Conservation (phyloP, 257 asterid genomes). For the Leptodermis oblonga region DNA sequence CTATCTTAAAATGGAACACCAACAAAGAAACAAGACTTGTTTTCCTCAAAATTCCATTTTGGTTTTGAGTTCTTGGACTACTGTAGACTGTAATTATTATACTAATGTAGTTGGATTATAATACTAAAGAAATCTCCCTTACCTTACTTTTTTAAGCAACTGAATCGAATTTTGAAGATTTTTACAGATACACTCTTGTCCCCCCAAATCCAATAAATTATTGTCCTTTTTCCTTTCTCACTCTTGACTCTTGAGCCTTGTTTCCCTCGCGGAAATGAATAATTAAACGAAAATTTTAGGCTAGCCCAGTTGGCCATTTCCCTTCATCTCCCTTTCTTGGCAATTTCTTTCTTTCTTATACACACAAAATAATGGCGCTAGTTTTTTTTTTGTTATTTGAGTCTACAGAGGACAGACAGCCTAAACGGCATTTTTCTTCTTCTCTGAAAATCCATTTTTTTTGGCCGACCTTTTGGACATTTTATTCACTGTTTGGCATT, state of each 20-base stretch:
- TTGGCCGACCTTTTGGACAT: not conserved
- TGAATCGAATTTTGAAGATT: slow-evolving; percentile 71
- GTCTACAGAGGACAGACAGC: too few relatives aligned
- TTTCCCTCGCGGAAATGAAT: slow-evolving; percentile 5
- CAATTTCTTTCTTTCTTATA: not conserved
- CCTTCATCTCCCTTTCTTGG: not conserved
- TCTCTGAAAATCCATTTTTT: not conserved
- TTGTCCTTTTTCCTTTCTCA: slow-evolving; percentile 14
- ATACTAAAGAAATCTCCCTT: slow-evolving; percentile 19
- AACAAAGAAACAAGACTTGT: slow-evolving; percentile 17
- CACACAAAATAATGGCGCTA: not conserved
- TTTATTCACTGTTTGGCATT: not conserved
- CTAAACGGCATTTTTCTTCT: not conserved
- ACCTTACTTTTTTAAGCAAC: slow-evolving; percentile 46
- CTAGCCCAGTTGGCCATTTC: slow-evolving; percentile 8
- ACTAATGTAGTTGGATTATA: slow-evolving; percentile 8
- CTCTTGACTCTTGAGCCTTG: slow-evolving; percentile 9
- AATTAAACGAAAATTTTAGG: not conserved
- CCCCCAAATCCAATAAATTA: slow-evolving; percentile 34
- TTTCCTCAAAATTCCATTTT: too few relatives aligned
- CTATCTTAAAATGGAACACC: slow-evolving; percentile 9
- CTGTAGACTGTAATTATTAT: not conserved
- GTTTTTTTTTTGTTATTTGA: slow-evolving; percentile 3
- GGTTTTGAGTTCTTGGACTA: too few relatives aligned
- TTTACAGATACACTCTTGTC: slow-evolving; percentile 64